Evolutionary conservation across 176 grass and related monocot species (phyloP).

Genomic region (Zoysia japonica): DNA sequence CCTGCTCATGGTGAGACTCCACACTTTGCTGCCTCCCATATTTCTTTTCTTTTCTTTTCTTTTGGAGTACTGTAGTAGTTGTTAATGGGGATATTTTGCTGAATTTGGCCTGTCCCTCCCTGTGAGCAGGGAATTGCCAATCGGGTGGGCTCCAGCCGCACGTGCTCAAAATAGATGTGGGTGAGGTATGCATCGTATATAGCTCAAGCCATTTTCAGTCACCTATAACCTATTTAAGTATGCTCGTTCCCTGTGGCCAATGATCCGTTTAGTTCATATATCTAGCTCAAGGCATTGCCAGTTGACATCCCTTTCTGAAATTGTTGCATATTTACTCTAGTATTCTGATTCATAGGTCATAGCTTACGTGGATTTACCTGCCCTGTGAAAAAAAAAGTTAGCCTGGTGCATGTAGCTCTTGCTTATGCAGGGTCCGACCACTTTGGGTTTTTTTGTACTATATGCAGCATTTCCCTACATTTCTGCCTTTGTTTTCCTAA

Average conservation of each 20-base stretch:
- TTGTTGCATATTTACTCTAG: neutral
- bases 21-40: neutral
- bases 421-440: no score
- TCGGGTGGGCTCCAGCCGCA: slow-evolving; percentile 41
- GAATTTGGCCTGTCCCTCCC: neutral
- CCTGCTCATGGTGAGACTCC: slow-evolving; percentile 15
- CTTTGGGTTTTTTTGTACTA: no score
- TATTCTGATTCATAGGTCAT: no score
- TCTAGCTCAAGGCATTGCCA: neutral
- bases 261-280: neutral
- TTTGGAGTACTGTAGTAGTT: neutral
- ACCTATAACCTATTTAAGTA: no score
- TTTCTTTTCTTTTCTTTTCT: neutral
- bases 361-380: neutral
- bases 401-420: no score
- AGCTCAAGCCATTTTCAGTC: no score
- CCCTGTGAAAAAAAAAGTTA: neutral
- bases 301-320: neutral
- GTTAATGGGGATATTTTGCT: neutral
- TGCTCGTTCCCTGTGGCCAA: neutral
- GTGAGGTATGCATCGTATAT: slow-evolving; percentile 35
- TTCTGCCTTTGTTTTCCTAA: no score
- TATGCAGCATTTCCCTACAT: no score
- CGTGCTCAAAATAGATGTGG: slow-evolving; percentile 42
- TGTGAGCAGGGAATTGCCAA: slow-evolving; percentile 32